These are phyloP conservation scores for Hirschioporus abietinus DNA, from an alignment of 768 basidiomycete species.

Conservation along the genomic window DNA sequence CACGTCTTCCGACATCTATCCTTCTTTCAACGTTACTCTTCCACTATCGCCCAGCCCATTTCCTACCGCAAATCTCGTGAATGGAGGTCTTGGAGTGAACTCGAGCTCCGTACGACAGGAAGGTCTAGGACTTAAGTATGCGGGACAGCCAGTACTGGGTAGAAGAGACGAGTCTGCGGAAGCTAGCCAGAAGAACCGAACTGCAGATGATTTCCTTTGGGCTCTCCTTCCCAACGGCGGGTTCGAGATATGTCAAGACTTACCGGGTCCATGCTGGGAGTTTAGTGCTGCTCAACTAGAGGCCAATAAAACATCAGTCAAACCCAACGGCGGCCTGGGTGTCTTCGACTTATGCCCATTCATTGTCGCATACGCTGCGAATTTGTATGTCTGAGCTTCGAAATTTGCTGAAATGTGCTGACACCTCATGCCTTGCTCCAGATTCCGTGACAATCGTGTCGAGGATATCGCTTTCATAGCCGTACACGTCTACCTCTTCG, in stretches of 20 bases:
- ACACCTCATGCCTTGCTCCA: constrained; percentile 13
- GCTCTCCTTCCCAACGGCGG: not conserved
- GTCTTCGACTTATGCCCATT: not conserved
- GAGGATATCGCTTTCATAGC: constrained; percentile 43
- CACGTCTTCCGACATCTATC: not conserved
- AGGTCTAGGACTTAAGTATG: no score
- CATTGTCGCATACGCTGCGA: not conserved
- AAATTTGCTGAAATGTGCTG: not conserved
- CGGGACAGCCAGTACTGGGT: not conserved
- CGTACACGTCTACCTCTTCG: constrained; percentile 45
- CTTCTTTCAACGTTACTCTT: not conserved
- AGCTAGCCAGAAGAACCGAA: not conserved
- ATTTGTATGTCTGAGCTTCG: not conserved
- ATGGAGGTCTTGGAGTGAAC: not conserved
- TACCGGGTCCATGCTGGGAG: not conserved
- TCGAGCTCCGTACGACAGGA: not conserved
- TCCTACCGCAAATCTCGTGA: not conserved
- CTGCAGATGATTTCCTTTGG: not conserved
- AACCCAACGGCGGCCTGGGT: no score
- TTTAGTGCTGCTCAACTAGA: not conserved
- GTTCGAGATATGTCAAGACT: not conserved
- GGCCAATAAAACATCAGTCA: not conserved
- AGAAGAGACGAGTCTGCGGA: not conserved
- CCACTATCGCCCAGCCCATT: not conserved
- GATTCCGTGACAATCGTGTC: constrained; percentile 38